Evolutionary conservation across 805 yeast species (phyloP).

Genomic region (Cyberlindnera americana): DNA sequence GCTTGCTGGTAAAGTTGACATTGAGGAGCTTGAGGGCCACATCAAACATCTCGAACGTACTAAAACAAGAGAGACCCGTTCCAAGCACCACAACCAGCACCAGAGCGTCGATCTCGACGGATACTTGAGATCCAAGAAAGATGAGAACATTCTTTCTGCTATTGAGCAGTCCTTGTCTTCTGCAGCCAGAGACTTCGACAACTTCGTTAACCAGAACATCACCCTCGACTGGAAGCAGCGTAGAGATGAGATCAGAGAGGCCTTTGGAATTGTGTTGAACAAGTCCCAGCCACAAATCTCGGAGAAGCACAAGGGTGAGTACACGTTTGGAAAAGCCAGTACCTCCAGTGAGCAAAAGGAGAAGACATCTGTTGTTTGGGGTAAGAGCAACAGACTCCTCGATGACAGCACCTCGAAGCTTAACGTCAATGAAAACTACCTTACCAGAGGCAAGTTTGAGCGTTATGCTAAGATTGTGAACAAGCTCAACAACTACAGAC

Average conservation of each 20-base stretch:
- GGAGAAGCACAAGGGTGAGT: conserved; percentile 13
- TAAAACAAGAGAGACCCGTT: conserved; percentile 29
- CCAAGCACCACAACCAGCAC: conserved; percentile 18
- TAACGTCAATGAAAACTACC: conserved; percentile 41
- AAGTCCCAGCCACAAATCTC: conserved; percentile 18
- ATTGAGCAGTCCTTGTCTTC: conserved; percentile 73
- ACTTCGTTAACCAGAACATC: conserved; percentile 66
- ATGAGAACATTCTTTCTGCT: conserved; percentile 75
- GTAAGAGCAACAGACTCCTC: conserved; percentile 29
- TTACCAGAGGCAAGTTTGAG: conserved; percentile 57
- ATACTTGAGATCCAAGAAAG: conserved; percentile 66
- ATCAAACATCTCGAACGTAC: conserved; percentile 37
- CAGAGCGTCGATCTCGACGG: conserved; percentile 48
- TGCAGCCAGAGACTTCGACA: conserved; percentile 82
- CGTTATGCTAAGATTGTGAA: conserved; percentile 69
- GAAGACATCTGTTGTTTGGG: conserved; percentile 26
- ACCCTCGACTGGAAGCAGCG: conserved; percentile 81
- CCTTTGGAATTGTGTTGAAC: conserved; percentile 55
- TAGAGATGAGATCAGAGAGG: conserved; percentile 67
- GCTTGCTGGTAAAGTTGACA: conserved; percentile 83
- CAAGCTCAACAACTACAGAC: conserved; percentile 66
- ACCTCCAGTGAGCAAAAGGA: conserved; percentile 4
- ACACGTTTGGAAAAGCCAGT: conserved; percentile 9
- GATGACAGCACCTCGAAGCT: conserved; percentile 32
- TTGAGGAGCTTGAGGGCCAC: conserved; percentile 74